phyloP scores from a whole-genome alignment of 202 grass and related monocot species.

The Zizania palustris region DNA sequence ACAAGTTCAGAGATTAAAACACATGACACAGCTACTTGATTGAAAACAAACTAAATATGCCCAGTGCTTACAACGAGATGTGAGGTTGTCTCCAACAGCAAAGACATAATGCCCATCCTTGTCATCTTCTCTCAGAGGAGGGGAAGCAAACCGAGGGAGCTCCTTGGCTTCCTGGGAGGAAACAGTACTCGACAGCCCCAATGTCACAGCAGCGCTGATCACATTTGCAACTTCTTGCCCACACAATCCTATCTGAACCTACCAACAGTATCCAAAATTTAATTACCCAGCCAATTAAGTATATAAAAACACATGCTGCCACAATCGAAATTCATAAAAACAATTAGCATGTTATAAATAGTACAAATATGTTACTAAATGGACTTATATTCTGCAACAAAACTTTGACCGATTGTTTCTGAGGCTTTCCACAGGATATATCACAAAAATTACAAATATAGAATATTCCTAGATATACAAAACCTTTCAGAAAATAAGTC shows the following conservation, averaged over 20 bases:
- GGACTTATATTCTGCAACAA: neutral
- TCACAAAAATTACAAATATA: neutral
- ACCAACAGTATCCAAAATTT: conserved; percentile 35
- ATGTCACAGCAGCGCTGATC: conserved; percentile 50
- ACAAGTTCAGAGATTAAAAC: neutral
- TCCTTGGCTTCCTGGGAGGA: conserved; percentile 52
- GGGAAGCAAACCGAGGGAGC: conserved; percentile 50
- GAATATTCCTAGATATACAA: neutral
- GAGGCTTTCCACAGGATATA: too few relatives aligned
- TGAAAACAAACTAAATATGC: neutral
- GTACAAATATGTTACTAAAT: neutral
- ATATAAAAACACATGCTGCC: neutral
- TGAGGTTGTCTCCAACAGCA: conserved; percentile 92
- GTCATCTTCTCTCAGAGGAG: conserved; percentile 85
- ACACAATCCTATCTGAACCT: conserved; percentile 72
- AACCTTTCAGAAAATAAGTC: neutral
- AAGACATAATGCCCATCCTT: conserved; percentile 95
- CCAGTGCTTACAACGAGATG: conserved; percentile 76
- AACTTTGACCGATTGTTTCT: neutral
- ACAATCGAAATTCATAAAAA: neutral
- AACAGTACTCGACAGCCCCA: conserved; percentile 47
- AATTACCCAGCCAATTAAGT: neutral
- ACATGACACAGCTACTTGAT: neutral
- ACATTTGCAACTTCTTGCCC: conserved; percentile 73
- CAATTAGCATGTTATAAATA: neutral